Evolutionary conservation across 208 protist species (phyloP).

Genomic region (Leishmania lainsoni): DNA sequence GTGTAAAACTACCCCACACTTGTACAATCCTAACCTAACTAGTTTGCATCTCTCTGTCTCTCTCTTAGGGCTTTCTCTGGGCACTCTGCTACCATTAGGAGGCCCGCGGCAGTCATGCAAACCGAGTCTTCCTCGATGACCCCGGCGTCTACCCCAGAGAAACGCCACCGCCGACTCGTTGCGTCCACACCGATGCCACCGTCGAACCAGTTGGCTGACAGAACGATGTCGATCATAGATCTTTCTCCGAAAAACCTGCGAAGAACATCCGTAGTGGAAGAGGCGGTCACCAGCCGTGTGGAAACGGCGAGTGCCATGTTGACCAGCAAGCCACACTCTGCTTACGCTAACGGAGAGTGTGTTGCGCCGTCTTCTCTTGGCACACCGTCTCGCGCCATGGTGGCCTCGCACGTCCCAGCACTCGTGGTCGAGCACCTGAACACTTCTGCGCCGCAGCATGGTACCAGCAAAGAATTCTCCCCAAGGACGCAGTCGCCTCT

Average conservation of each 20-base stretch:
- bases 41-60: not conserved
- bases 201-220: not conserved
- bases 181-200: not conserved
- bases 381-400: not conserved
- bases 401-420: not conserved
- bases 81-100: not conserved
- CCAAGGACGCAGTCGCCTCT: not conserved
- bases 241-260: not conserved
- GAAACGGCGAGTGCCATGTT: not conserved
- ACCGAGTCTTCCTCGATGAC: not conserved
- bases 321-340: not conserved
- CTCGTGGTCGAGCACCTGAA: not conserved
- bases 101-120: not conserved
- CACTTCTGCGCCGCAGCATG: not conserved
- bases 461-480: not conserved
- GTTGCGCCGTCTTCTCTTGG: not conserved
- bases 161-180: not conserved
- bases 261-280: not conserved
- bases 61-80: not conserved
- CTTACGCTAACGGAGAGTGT: not conserved
- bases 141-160: not conserved
- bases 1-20: not conserved
- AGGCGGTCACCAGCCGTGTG: not conserved
- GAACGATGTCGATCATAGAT: not conserved
- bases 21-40: not conserved